Base-by-base conservation (phyloP, 164 flowering plant species). In the Litsea cubeba region DNA sequence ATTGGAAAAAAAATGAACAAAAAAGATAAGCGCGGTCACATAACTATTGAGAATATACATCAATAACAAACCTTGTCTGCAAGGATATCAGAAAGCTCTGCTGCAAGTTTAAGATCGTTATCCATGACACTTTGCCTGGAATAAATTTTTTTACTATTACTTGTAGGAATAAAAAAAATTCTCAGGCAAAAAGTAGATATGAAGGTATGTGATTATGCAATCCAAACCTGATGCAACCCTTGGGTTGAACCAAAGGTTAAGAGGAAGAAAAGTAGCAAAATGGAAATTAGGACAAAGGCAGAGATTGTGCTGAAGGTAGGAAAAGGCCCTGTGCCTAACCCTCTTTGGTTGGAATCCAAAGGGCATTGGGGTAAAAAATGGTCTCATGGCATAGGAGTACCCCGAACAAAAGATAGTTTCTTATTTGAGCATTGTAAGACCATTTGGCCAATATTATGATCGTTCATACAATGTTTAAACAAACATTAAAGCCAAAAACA, bases 41-140 rank as follows among this genome's bases (percentile, higher is more conserved):
- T 54, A 1, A 54, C 60, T 54, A 54, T 1, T 40, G 20, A 17
- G n/a, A 54, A 20, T 5, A 54, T 15, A 54, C 60, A 54, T 20
- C 12, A 14, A 28, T 18, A 24, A 74, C 72, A 50, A 54, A 80
- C 82, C 82, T 80, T 80, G 79, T 70, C 69, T 14, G 25, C 8
- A 63, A 80, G 51, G 26, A 80, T 74, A 77, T 80, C 78, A 2
- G 76, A 80, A 49, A 77, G 77, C 67, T 77, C 80, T 0, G 68
- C 32, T 50, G 62, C 76, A 68, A 62, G 70, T 49, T 74, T 80
- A 6, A 40, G 50, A 64, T 74, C 82, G 24, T 18, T 15, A 10
- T 68, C 57, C 67, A 46, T 74, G 28, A 68, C 77, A 74, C 65
- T 49, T 71, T 32, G 75, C 76, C 82, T 76, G 77, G 1, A 58